Evolutionary conservation across 768 basidiomycete species (phyloP).

Genomic region (Pisolithus orientalis): DNA sequence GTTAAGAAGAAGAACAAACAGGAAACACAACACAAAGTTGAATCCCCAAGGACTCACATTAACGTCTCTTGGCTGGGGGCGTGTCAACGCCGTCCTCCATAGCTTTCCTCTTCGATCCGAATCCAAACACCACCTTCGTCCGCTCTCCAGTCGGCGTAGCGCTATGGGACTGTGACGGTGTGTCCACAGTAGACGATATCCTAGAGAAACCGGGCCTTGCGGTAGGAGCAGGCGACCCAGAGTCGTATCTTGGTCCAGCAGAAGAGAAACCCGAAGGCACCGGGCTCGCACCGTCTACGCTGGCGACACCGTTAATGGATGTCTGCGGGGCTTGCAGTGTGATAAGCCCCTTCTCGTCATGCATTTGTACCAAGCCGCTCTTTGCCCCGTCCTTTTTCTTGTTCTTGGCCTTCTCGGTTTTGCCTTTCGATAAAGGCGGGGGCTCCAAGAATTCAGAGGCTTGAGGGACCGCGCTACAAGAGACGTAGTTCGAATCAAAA

Average conservation of each 20-base stretch:
- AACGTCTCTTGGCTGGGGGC: constrained; percentile 57
- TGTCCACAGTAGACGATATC: constrained; percentile 53
- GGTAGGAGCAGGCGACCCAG: constrained; percentile 55
- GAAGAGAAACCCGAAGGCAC: constrained; percentile 35
- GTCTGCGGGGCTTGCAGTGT: constrained; percentile 57
- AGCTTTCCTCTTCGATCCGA: constrained; percentile 77
- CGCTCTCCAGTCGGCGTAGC: constrained; percentile 63
- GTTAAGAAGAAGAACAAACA: neutral
- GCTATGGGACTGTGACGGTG: constrained; percentile 34
- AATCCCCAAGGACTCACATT: constrained; percentile 5
- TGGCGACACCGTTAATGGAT: constrained; percentile 31
- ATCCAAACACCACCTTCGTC: constrained; percentile 70
- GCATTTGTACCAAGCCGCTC: constrained; percentile 34
- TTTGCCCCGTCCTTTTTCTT: constrained; percentile 69
- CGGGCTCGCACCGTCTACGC: constrained; percentile 32
- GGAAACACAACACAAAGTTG: neutral
- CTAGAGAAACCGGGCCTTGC: constrained; percentile 67
- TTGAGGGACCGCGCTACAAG: constrained; percentile 76
- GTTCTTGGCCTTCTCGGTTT: constrained; percentile 75
- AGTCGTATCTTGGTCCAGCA: constrained; percentile 21
- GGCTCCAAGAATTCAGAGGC: constrained; percentile 73
- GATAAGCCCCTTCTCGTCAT: constrained; percentile 60
- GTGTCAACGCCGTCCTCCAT: constrained; percentile 60
- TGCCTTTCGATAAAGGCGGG: constrained; percentile 76
- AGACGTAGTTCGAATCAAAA: constrained; percentile 9